Percentiles rank a stretch among this genome's conserved stretches.
These are phyloP conservation scores for Laguncularia racemosa DNA, from an alignment of 345 rosid genomes.

Conservation along the genomic window DNA sequence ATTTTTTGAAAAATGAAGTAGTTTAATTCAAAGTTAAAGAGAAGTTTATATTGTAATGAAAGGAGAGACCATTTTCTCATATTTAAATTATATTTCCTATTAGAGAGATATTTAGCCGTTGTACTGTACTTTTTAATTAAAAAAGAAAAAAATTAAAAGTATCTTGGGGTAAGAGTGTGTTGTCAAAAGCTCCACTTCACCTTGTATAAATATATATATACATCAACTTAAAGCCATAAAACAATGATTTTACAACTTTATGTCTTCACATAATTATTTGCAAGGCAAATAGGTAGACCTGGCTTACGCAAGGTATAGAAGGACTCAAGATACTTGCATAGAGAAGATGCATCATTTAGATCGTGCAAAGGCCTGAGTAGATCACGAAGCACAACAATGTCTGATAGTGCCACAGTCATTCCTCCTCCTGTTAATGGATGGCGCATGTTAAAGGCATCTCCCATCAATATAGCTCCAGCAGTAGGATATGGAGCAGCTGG, in stretches of 20 bases:
- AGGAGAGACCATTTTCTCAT: too few relatives aligned
- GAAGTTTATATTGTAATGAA: too few relatives aligned
- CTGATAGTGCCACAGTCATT: constrained; percentile 57
- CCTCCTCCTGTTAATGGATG: constrained; percentile 64
- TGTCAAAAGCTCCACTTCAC: too few relatives aligned
- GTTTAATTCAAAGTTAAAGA: too few relatives aligned
- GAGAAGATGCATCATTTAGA: constrained; percentile 31
- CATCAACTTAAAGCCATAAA: too few relatives aligned
- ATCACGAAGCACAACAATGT: constrained; percentile 38
- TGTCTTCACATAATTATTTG: too few relatives aligned
- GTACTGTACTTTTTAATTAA: too few relatives aligned
- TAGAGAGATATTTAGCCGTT: too few relatives aligned
- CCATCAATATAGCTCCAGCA: constrained; percentile 45
- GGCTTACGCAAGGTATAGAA: constrained; percentile 52
- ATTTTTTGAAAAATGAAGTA: too few relatives aligned
- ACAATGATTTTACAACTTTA: too few relatives aligned
- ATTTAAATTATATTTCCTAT: too few relatives aligned
- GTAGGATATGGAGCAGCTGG: constrained; percentile 46
- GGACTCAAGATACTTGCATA: constrained; percentile 42
- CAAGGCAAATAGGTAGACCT: constrained; percentile 1
- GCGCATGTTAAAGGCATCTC: constrained; percentile 59
- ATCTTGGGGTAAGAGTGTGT: neutral
- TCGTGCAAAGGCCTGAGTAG: constrained; percentile 37
- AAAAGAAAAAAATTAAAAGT: neutral
- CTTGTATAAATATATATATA: too few relatives aligned